These are phyloP conservation scores for Ogataea philodendri DNA, from an alignment of 805 yeast species.

Conservation along the genomic window DNA sequence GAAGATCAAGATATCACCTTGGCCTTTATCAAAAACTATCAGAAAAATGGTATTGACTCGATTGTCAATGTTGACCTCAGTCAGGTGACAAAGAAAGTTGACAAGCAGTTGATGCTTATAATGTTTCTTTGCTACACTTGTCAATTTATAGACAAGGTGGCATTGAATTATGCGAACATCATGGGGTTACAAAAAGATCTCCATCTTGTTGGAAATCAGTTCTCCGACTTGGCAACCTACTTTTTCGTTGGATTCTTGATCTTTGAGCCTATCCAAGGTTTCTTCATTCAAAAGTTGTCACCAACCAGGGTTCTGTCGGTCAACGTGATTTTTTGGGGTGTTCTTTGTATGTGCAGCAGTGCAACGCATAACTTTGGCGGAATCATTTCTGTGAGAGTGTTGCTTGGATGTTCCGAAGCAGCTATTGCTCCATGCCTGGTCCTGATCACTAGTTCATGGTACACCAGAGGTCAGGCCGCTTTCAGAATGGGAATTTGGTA, in stretches of 20 bases:
- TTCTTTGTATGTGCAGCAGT: constrained; percentile 49
- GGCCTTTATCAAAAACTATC: constrained; percentile 14
- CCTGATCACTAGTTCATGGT: constrained; percentile 36
- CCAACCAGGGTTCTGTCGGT: constrained; percentile 48
- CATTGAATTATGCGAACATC: constrained; percentile 51
- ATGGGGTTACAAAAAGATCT: constrained; percentile 51
- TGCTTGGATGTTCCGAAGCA: constrained; percentile 31
- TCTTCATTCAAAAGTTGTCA: constrained; percentile 52
- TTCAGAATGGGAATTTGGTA: constrained; percentile 37
- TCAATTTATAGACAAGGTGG: constrained; percentile 59
- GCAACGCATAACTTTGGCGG: constrained; percentile 40
- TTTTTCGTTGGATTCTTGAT: constrained; percentile 55
- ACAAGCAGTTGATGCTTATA: constrained; percentile 46
- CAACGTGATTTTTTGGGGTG: constrained; percentile 60
- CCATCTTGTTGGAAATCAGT: constrained; percentile 42
- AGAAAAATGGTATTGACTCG: constrained; percentile 4
- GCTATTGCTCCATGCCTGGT: constrained; percentile 35
- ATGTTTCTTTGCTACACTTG: constrained; percentile 49
- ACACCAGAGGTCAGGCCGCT: constrained; percentile 33
- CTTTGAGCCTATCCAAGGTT: constrained; percentile 50
- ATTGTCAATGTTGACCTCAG: constrained; percentile 5
- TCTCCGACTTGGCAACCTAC: constrained; percentile 34
- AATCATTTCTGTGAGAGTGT: constrained; percentile 40
- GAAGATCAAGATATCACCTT: constrained; percentile 16
- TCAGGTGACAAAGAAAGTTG: constrained; percentile 40